Conservation (phyloP, 192 early-diverging fungal genomes). For the Backusella tuberculispora region DNA sequence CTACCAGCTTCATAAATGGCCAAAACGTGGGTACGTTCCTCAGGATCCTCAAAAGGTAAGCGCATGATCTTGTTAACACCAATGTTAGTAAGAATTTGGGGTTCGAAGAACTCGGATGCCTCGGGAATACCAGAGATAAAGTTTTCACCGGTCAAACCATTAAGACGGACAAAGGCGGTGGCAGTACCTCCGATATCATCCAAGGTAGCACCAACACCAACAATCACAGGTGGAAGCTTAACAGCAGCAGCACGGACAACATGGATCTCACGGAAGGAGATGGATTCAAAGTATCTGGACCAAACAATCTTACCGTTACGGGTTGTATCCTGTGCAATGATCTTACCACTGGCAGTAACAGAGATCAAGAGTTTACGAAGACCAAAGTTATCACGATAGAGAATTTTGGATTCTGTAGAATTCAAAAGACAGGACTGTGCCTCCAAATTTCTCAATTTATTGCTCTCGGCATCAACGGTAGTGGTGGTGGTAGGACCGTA, state of each 20-base stretch:
- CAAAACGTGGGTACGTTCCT: constrained; percentile 61
- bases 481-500: constrained; percentile 7
- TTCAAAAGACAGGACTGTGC: constrained; percentile 31
- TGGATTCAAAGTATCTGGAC: constrained; percentile 58
- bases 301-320: constrained; percentile 78
- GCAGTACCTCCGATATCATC: constrained; percentile 42
- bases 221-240: constrained; percentile 75
- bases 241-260: constrained; percentile 64
- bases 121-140: constrained; percentile 36
- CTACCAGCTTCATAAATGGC: constrained; percentile 53
- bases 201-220: constrained; percentile 53
- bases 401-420: constrained; percentile 3
- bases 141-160: constrained; percentile 70
- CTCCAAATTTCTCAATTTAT: constrained; percentile 15
- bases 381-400: constrained; percentile 74
- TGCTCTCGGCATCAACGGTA: constrained; percentile 13
- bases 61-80: constrained; percentile 53
- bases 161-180: constrained; percentile 55
- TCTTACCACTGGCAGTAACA: constrained; percentile 74
- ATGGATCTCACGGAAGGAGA: constrained; percentile 50
- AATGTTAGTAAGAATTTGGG: constrained; percentile 42
- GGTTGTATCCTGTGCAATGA: constrained; percentile 83
- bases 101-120: constrained; percentile 42
- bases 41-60: constrained; percentile 66
- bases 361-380: constrained; percentile 90